These are phyloP conservation scores for Pistacia atlantica DNA, from an alignment of 345 rosid genomes.

Conservation along the genomic window DNA sequence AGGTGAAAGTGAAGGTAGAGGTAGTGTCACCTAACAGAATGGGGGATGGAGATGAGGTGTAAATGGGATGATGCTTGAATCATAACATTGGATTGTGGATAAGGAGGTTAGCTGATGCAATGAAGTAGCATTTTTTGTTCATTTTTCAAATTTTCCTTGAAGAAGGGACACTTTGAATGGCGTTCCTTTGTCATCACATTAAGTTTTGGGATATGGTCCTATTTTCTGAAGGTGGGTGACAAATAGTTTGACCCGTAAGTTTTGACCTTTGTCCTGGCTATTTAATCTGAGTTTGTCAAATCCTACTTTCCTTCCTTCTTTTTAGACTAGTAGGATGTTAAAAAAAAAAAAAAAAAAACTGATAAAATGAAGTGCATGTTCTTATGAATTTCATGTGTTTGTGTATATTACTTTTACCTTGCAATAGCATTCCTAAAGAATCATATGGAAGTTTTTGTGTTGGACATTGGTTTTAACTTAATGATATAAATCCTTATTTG, in stretches of 20 bases:
- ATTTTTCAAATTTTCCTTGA: constrained; percentile 3
- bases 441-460: background rate
- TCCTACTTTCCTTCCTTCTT: constrained; percentile 1
- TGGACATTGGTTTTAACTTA: background rate
- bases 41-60: constrained; percentile 23
- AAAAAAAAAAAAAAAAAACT: background rate
- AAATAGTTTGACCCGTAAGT: background rate
- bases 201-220: background rate
- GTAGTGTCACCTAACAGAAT: constrained; percentile 17
- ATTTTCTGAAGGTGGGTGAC: constrained; percentile 2
- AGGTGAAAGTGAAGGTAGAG: constrained; percentile 22
- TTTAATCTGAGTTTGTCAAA: background rate
- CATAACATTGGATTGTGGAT: constrained; percentile 23
- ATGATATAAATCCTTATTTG: background rate
- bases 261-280: constrained; percentile 20
- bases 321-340: constrained; percentile 6
- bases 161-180: background rate
- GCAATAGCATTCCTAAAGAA: background rate
- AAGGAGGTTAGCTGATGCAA: background rate
- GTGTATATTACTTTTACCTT: background rate
- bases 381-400: background rate
- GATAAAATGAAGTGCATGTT: constrained; percentile 3
- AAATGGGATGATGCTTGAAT: constrained; percentile 15
- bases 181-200: background rate
- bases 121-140: background rate